Conservation (phyloP, 2,329 filamentous ascomycete species). For the Geosmithia morbida region DNA sequence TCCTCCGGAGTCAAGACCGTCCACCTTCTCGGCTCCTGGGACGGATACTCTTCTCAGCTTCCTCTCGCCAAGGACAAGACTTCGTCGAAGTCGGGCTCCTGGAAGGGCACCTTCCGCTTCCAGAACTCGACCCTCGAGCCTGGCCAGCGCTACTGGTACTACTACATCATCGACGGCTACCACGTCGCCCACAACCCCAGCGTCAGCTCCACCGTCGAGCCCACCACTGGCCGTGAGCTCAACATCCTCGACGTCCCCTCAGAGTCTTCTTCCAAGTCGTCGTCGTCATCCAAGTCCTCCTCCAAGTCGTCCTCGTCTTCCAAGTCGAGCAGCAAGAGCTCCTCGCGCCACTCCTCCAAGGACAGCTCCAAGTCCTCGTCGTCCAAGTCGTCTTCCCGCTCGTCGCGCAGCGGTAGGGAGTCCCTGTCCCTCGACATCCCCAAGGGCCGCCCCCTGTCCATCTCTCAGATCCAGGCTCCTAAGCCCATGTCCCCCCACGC, state of each 20-base stretch:
- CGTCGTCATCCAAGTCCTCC: conserved; percentile 15
- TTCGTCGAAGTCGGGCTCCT: conserved; percentile 75
- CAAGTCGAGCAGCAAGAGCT: conserved; percentile 14
- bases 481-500: conserved; percentile 81
- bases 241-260: conserved; percentile 91
- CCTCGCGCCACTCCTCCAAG: conserved; percentile 10
- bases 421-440: conserved; percentile 53
- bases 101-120: conserved; percentile 96
- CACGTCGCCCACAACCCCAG: conserved; percentile 94
- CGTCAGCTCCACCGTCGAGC: conserved; percentile 78
- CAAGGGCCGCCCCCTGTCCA: conserved; percentile 77
- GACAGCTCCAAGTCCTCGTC: conserved; percentile 12
- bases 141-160: conserved; percentile 98
- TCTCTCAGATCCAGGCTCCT: conserved; percentile 81
- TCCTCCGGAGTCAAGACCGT: conserved; percentile 95
- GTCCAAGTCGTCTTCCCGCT: conserved; percentile 24
- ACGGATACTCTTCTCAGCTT: conserved; percentile 89
- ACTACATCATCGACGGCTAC: conserved; percentile 99
- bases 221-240: conserved; percentile 89
- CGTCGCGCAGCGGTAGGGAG: conserved; percentile 27
- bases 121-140: conserved; percentile 73
- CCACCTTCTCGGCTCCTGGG: conserved; percentile 95
- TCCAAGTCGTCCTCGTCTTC: conserved; percentile 16
- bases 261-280: conserved; percentile 23
- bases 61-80: conserved; percentile 80